Evolutionary conservation across 306 rosid genomes (phyloP).

Genomic region (Cicer yamashitae): DNA sequence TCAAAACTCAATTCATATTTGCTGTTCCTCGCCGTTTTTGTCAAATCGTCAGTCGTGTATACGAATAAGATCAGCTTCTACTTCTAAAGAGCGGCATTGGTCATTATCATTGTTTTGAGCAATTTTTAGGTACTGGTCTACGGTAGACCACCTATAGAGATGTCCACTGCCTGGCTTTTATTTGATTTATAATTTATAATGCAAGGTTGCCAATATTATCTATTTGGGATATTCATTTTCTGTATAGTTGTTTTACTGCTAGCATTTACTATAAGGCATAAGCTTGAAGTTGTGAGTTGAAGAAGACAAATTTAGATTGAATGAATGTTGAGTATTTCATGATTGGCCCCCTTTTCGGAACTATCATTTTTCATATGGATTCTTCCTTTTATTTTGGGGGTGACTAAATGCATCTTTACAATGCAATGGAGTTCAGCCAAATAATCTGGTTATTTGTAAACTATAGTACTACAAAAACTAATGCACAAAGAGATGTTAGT

Average conservation of each 20-base stretch:
- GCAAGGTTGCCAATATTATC: neutral
- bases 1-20: too few relatives aligned
- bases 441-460: conserved; percentile 10
- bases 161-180: neutral
- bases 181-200: neutral
- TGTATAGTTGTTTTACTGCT: neutral
- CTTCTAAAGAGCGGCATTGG: too few relatives aligned
- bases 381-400: neutral
- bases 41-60: too few relatives aligned
- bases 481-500: neutral
- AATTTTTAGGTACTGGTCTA: too few relatives aligned
- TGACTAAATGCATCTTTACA: neutral
- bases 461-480: too few relatives aligned
- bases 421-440: conserved; percentile 24
- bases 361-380: neutral
- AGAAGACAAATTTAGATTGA: conserved; percentile 7
- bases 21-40: too few relatives aligned
- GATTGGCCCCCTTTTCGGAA: conserved; percentile 13
- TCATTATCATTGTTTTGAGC: too few relatives aligned
- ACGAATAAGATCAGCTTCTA: too few relatives aligned
- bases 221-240: conserved; percentile 6
- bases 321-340: conserved; percentile 11
- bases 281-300: neutral
- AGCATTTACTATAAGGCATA: neutral
- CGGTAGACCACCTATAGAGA: too few relatives aligned